Conservation (phyloP, 495 filamentous ascomycete species). For the Bombardia bombarda region DNA sequence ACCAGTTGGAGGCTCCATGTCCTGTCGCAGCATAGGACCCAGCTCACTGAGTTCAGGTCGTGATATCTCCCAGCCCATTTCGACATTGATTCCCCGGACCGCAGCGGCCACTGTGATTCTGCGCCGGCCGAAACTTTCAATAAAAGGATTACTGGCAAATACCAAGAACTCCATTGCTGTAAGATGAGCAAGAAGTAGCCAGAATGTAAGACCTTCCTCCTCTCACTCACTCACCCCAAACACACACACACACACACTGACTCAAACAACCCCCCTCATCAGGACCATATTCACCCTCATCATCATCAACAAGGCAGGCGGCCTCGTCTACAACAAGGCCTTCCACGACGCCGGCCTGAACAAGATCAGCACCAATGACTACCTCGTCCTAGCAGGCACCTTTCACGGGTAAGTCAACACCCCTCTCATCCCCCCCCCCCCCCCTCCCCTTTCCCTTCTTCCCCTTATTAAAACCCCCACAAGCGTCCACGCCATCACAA, state of each 20-base stretch:
- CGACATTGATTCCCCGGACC: too few relatives aligned
- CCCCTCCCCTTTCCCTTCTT: background rate
- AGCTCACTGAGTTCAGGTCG: too few relatives aligned
- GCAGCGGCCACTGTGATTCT: too few relatives aligned
- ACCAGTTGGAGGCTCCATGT: too few relatives aligned
- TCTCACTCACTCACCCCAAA: background rate
- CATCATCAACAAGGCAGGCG: conserved; percentile 97
- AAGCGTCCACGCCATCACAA: conserved; percentile 85
- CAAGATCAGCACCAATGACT: conserved; percentile 88
- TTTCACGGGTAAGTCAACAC: conserved; percentile 68
- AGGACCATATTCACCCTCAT: conserved; percentile 93
- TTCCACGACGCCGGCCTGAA: conserved; percentile 74
- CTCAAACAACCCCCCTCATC: background rate
- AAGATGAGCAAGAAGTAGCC: background rate
- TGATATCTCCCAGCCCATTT: too few relatives aligned
- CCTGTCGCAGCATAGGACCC: too few relatives aligned
- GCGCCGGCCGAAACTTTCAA: too few relatives aligned
- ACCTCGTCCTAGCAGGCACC: conserved; percentile 92
- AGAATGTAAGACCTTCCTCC: background rate
- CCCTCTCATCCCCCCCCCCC: conserved; percentile 3
- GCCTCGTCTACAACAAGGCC: conserved; percentile 88
- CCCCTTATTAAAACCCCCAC: background rate
- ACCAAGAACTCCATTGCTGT: too few relatives aligned
- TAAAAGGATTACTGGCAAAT: too few relatives aligned
- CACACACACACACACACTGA: background rate